Evolutionary conservation across 2,329 filamentous ascomycete genomes (phyloP), one percentile per base, ranked within the genome.

Genomic region (Orbilia javanica): DNA sequence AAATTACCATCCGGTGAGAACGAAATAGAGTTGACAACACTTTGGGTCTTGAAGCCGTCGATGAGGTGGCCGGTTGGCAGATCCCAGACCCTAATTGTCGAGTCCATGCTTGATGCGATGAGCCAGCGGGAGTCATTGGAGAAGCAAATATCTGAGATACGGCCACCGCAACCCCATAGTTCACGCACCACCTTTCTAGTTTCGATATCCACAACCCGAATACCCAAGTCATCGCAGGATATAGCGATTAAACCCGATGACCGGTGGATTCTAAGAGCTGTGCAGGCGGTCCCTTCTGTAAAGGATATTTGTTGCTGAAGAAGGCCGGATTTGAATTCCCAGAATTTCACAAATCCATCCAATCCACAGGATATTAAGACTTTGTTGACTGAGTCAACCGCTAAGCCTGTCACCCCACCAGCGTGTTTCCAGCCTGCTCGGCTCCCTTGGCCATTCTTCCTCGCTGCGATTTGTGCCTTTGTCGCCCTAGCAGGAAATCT

Each of bases 301-400:
- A 94, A 97, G 83, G 94, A 90, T 64, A 98, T 89, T 82, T 97
- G 90, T 79, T 95, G 89, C 10, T 92, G 83, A 1, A 98, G 87
- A 52, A 89, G 88, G 6, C 95, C 96, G 0, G 92, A 93, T n/a
- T 90, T 84, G 80, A 99, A 97, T 80, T 97, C 93, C 96, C 96
- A 99, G 83, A 99, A 98, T 86, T 97, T 98, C 81, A 98, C 88
- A 84, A 92, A 97, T 34, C 96, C 96, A 84, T 99, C 96, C 13
- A 94, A 85, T 1, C 93, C 92, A 83, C 94, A 97, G 78, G 94
- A 97, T 50, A 97, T 90, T 62, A 98, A 87, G 18, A 88, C 89
- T 80, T 91, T 92, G 84, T 97, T 97, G 83, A 98, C 87, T n/a
- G 90, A 91, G 85, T 99, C 95, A 15, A 98, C 90, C 25, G 93